Evolutionary conservation across 768 basidiomycete species (phyloP), one percentile per base, ranked within the genome.

Genomic region (Pisolithus tinctorius): DNA sequence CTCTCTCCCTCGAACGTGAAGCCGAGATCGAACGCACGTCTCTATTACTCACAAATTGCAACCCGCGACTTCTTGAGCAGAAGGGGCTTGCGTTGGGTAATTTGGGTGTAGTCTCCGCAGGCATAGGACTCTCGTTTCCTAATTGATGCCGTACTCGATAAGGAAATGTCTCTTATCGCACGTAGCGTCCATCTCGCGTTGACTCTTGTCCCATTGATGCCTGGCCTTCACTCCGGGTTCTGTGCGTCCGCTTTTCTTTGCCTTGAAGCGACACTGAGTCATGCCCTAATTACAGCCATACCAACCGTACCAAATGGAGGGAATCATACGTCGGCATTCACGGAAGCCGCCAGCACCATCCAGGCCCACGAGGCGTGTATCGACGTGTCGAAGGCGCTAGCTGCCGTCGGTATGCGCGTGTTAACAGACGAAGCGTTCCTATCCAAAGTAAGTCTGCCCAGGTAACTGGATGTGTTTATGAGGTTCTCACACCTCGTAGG

Each of bases 21-120:
- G 87, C 88, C n/a, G 95, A 96, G 60, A 79, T 93, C 56, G 83
- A 86, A 53, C 79, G 88, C 37, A 87, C 79, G 13, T 81, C 86
- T 7, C 72, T 96, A 43, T 70, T 95, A 31, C 74, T 93, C 17
- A 84, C 88, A 8, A 89, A 90, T 51, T 93, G 90, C 60, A 80
- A 85, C 1, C 84, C 86, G 1, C 88, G 83, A 56, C 72, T 93
- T 8, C 75, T 97, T n/a, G 92, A 95, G 65, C 84, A 88, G 57
- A 85, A 86, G 51, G 94, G 94, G 3, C 73, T 98, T 9, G 84
- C 90, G 0, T 65, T 96, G 1, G 79, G 78, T 27, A 84, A 85
- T 42, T 73, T 97, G 4, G 82, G 88, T 1, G 70, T 91, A 1
- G 75, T 79, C 1, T 75, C 77, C 26, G 74, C 93, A n/a, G 83